Percentiles rank a stretch among this genome's conserved stretches.
phyloP scores from a whole-genome alignment of 305 asterid species.

The Fraxinus floribunda region DNA sequence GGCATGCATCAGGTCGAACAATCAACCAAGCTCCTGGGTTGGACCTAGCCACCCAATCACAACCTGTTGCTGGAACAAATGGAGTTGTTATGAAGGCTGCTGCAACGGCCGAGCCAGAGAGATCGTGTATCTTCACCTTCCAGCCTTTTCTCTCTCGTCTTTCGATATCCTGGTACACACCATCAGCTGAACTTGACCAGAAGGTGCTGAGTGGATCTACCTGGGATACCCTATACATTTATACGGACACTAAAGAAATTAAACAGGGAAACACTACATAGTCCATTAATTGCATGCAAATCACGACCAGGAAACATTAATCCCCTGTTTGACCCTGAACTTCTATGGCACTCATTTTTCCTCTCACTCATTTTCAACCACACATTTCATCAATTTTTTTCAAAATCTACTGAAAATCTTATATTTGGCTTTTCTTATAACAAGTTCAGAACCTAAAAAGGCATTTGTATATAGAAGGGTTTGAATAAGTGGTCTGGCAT shows the following conservation, averaged over 20 bases:
- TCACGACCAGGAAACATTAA: background rate
- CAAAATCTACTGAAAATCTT: background rate
- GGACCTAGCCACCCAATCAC: constrained; percentile 93
- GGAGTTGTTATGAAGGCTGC: constrained; percentile 94
- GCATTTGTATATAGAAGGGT: background rate
- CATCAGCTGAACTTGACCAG: constrained; percentile 56
- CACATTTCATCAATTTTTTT: background rate
- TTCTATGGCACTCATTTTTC: background rate
- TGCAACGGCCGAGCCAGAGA: constrained; percentile 88
- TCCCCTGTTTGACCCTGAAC: background rate
- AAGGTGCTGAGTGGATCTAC: constrained; percentile 64
- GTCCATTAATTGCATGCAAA: background rate
- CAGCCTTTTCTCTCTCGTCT: constrained; percentile 90
- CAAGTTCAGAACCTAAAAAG: background rate
- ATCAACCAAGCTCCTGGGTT: constrained; percentile 98
- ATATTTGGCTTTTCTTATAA: background rate
- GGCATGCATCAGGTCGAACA: constrained; percentile 72
- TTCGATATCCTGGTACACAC: constrained; percentile 57
- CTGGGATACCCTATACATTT: constrained; percentile 57
- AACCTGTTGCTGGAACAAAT: constrained; percentile 82
- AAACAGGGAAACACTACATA: background rate
- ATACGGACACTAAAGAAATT: background rate
- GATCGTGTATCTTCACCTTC: constrained; percentile 88
- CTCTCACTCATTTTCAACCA: background rate
- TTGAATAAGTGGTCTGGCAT: background rate